phyloP scores from a whole-genome alignment of 768 basidiomycete species.

The Amanita pseudoporphyria region DNA sequence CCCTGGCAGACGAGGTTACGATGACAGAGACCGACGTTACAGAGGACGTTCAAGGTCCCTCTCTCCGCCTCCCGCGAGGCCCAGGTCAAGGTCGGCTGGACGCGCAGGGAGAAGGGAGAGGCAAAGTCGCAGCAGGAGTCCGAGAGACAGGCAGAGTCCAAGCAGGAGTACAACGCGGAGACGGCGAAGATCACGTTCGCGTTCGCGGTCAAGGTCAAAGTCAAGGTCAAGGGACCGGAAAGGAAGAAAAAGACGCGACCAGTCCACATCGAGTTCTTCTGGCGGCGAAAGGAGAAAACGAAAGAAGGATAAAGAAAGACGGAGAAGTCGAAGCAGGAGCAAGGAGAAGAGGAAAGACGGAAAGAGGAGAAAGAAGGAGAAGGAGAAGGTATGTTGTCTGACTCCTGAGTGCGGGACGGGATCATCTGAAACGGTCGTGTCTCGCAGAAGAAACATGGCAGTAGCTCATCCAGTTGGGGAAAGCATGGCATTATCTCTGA shows the following conservation, averaged over 20 bases:
- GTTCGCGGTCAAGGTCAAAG: conserved; percentile 21
- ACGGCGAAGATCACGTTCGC: conserved; percentile 19
- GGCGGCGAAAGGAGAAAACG: conserved; percentile 29
- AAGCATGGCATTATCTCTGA: conserved; percentile 85
- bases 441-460: conserved; percentile 40
- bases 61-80: conserved; percentile 10
- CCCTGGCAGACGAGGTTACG: conserved; percentile 4
- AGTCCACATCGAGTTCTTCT: conserved; percentile 29
- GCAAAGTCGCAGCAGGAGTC: conserved; percentile 1
- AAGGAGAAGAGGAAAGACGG: conserved; percentile 37
- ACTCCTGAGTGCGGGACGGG: neutral
- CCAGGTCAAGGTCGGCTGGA: conserved; percentile 15
- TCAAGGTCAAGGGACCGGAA: conserved; percentile 23
- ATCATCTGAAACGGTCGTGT: neutral
- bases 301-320: conserved; percentile 30
- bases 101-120: no score
- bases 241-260: conserved; percentile 11
- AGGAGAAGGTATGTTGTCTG: conserved; percentile 40
- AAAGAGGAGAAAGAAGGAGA: conserved; percentile 49
- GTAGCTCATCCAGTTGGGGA: conserved; percentile 71
- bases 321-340: conserved; percentile 32
- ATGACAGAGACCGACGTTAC: conserved; percentile 1
- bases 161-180: conserved; percentile 25
- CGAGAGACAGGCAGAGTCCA: conserved; percentile 8
- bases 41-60: conserved; percentile 4